Base-by-base conservation (phyloP, 2,329 filamentous ascomycete genomes). In the Grosmannia serpens region DNA sequence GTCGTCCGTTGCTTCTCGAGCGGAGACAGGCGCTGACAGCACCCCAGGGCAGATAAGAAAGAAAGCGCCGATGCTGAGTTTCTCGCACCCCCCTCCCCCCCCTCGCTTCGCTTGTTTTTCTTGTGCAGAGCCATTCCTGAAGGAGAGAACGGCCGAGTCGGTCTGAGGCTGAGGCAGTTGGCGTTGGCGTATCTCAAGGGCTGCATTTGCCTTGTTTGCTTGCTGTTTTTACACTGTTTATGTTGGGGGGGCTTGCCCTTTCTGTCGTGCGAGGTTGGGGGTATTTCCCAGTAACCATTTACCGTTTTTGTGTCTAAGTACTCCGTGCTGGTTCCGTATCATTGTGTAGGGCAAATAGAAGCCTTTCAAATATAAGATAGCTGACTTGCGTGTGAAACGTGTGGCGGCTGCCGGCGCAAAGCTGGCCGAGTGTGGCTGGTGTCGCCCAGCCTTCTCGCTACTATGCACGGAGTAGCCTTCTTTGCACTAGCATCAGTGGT, bases 151-250 rank as follows among this genome's bases (percentile, higher is more conserved):
- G 46, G 26, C 17, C 17, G 11, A 20, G 20, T 50, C 15, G 26
- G 22, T 50, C 17, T 20, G 50, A 33, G 50, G 29, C 17, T 20
- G 50, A 33, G 50, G 29, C 50, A 22, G 50, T 53, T 35, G 53
- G 53, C 53, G 53, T 55, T 46, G 53, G 53, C 53, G 53, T 55
- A 41, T 55, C 53, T 15, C 38, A 29, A 3, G 35, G 53, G 27
- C 26, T 44, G 53, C 53, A 46, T 55, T 41, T 57, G 17, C 27
- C 22, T 38, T 24, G n/a, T 26, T 57, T 44, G 46, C 31, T 20
- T 55, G 20, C 49, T 20, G 31, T 53, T 44, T 35, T 26, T 13
- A 2, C 24, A 17, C 24, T 44, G 29, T 26, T 44, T 6, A n/a
- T 35, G 26, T 22, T 31, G 33, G 33, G 33, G 13, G 26, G 26